Percentiles rank a stretch among this genome's conserved stretches.
Conservation (phyloP, 2,329 filamentous ascomycete genomes). For the Hypoxylon sp. region DNA sequence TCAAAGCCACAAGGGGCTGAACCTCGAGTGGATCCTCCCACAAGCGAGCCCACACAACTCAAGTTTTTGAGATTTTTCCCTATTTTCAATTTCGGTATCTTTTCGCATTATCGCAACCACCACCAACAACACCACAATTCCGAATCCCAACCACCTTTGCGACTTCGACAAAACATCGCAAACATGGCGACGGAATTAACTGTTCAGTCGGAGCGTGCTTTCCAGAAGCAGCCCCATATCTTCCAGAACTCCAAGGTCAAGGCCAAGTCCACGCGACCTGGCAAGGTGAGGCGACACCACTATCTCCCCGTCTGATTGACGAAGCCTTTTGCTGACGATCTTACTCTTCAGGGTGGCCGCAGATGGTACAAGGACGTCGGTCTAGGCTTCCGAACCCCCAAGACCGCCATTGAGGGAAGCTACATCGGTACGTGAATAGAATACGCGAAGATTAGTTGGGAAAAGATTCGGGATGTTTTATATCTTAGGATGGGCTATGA, state of each 20-base stretch:
- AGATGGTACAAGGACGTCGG: slow-evolving; percentile 98
- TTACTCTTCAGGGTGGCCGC: slow-evolving; percentile 49
- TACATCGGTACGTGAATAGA: slow-evolving; percentile 91
- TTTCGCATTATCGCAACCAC: slow-evolving; percentile 47
- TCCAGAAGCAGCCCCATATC: slow-evolving; percentile 99
- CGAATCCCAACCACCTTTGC: slow-evolving; percentile 57
- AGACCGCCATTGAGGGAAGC: slow-evolving; percentile 97
- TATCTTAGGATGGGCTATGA: neutral
- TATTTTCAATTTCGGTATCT: slow-evolving; percentile 36
- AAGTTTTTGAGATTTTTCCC: slow-evolving; percentile 42
- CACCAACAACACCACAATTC: slow-evolving; percentile 42
- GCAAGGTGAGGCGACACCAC: slow-evolving; percentile 78
- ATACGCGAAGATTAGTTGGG: slow-evolving; percentile 32
- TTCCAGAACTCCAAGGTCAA: slow-evolving; percentile 98
- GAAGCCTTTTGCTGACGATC: slow-evolving; percentile 16
- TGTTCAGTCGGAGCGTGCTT: slow-evolving; percentile 99
- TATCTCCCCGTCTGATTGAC: slow-evolving; percentile 1
- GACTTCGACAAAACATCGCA: slow-evolving; percentile 63
- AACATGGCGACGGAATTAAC: slow-evolving; percentile 98
- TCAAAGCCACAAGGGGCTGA: slow-evolving; percentile 31
- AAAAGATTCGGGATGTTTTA: neutral
- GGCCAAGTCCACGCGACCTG: slow-evolving; percentile 85
- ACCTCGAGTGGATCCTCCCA: slow-evolving; percentile 27
- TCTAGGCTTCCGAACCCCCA: slow-evolving; percentile 98
- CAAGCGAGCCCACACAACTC: slow-evolving; percentile 47